Conservation (phyloP, 192 early-diverging fungal genomes). For the Coemansia erecta region DNA sequence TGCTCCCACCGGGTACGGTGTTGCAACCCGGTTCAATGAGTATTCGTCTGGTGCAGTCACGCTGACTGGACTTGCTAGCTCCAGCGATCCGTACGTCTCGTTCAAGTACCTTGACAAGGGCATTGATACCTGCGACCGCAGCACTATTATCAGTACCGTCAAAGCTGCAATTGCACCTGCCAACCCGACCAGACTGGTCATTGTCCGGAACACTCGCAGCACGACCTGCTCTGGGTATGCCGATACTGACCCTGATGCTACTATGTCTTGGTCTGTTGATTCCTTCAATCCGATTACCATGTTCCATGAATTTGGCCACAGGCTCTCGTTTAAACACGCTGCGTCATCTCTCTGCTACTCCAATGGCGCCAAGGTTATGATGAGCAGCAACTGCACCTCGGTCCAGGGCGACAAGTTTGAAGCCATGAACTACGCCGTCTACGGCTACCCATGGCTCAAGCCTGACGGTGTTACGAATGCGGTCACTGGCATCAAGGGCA, state of each 20-base stretch:
- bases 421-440: neutral
- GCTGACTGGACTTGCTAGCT: neutral
- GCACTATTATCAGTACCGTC: neutral
- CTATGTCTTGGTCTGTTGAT: neutral
- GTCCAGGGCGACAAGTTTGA: neutral
- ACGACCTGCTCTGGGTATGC: neutral
- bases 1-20: neutral
- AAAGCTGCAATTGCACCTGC: neutral
- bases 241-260: neutral
- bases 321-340: neutral
- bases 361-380: neutral
- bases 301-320: neutral
- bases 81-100: neutral
- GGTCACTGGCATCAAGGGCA: neutral
- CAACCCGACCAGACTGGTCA: neutral
- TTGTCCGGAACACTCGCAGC: neutral
- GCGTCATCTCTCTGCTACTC: neutral
- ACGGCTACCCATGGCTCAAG: neutral
- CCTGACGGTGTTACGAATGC: neutral
- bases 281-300: neutral
- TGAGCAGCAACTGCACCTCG: no score
- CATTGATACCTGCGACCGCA: neutral
- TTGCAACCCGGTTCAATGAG: neutral
- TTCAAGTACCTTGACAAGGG: neutral
- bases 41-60: no score